These are phyloP conservation scores for Heimioporus punctisporus DNA, from an alignment of 1,284 basidiomycete genomes.

Conservation along the genomic window DNA sequence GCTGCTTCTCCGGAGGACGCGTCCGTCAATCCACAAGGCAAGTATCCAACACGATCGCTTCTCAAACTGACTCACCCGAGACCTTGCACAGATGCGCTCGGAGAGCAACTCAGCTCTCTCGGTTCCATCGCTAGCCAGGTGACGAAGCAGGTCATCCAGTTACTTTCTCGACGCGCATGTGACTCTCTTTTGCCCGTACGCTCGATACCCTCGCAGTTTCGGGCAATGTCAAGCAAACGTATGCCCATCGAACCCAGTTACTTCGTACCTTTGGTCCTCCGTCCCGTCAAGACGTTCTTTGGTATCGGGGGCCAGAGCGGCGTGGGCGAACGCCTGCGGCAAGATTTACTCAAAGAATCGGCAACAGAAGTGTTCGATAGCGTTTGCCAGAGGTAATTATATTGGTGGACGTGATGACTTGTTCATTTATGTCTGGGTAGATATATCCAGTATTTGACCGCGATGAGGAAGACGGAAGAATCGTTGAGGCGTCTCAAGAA, in stretches of 20 bases:
- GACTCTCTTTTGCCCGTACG: slow-evolving; percentile 89
- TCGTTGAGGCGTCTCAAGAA: slow-evolving; percentile 85
- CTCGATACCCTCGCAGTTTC: slow-evolving; percentile 86
- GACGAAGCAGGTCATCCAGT: slow-evolving; percentile 66
- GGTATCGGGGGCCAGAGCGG: slow-evolving; percentile 57
- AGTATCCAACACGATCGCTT: background rate
- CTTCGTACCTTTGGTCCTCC: slow-evolving; percentile 82
- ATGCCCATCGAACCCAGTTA: slow-evolving; percentile 78
- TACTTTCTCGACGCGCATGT: slow-evolving; percentile 78
- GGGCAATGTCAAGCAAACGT: slow-evolving; percentile 78
- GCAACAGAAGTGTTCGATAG: slow-evolving; percentile 72
- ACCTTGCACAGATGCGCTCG: slow-evolving; percentile 53
- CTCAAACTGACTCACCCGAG: background rate
- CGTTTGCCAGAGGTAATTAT: slow-evolving; percentile 63
- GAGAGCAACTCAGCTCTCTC: slow-evolving; percentile 49
- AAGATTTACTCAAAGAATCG: slow-evolving; percentile 55
- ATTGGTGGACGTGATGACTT: slow-evolving; percentile 4
- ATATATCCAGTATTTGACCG: slow-evolving; percentile 71
- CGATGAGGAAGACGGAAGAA: slow-evolving; percentile 92
- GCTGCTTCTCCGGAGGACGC: slow-evolving; percentile 37
- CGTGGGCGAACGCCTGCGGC: slow-evolving; percentile 58
- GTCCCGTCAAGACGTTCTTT: slow-evolving; percentile 83
- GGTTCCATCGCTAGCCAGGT: slow-evolving; percentile 53
- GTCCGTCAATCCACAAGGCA: slow-evolving; percentile 55
- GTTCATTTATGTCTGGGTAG: slow-evolving; percentile 35